These are phyloP conservation scores for Platanthera guangdongensis DNA, from an alignment of 106 monocot genomes.

Conservation along the genomic window DNA sequence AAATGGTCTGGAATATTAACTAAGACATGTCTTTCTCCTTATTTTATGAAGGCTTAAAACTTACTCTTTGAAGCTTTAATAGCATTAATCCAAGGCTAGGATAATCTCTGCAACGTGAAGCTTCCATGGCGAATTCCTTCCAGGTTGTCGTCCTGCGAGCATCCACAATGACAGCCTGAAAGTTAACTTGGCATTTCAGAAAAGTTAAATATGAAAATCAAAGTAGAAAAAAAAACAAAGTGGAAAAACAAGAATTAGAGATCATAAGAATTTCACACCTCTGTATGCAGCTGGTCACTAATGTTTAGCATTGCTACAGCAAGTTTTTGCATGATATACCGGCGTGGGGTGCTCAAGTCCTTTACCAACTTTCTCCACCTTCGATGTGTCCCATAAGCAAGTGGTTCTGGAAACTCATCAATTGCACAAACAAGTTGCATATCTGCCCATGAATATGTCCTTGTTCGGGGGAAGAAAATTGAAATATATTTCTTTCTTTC, in stretches of 20 bases:
- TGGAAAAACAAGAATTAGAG: neutral
- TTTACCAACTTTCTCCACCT: slow-evolving; percentile 77
- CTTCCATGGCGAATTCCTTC: slow-evolving; percentile 76
- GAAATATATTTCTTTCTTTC: slow-evolving; percentile 73
- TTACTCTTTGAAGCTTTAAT: slow-evolving; percentile 70
- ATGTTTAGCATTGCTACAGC: slow-evolving; percentile 59
- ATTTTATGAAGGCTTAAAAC: slow-evolving; percentile 4
- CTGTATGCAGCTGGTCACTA: slow-evolving; percentile 57
- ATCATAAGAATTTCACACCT: slow-evolving; percentile 32
- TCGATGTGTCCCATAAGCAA: slow-evolving; percentile 61
- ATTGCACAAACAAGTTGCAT: slow-evolving; percentile 64
- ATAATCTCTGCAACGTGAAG: slow-evolving; percentile 54
- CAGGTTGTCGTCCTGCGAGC: slow-evolving; percentile 48
- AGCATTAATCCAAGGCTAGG: slow-evolving; percentile 72
- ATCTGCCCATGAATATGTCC: slow-evolving; percentile 83
- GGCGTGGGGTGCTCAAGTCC: slow-evolving; percentile 51
- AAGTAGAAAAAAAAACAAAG: neutral
- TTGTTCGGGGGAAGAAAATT: slow-evolving; percentile 78
- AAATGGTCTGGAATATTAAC: neutral
- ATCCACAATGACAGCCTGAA: slow-evolving; percentile 57
- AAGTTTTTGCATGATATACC: slow-evolving; percentile 67
- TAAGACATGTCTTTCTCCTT: slow-evolving; percentile 1
- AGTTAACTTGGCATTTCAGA: neutral
- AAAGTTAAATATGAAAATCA: slow-evolving; percentile 3
- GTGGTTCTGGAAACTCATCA: slow-evolving; percentile 59